Evolutionary conservation across 2,329 filamentous ascomycete genomes (phyloP), one percentile per base, ranked within the genome.

Genomic region (Tothia fuscella): DNA sequence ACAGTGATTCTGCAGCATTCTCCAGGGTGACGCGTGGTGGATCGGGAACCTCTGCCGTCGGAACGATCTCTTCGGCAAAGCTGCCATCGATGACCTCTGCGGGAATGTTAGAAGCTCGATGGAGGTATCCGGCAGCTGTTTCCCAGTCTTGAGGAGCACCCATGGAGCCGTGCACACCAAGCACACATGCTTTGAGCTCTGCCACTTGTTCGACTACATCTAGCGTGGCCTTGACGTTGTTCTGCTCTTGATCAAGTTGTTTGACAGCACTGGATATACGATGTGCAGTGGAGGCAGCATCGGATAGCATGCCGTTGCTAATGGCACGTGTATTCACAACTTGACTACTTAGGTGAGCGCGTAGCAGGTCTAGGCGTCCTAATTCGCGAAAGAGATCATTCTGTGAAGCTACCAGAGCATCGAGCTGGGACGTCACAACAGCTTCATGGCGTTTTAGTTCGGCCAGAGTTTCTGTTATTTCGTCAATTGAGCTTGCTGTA

Each of bases 71-170:
- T 26, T 88, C 82, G 1, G 91, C 89, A 57, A 98, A 98, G 13
- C 78, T 74, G 20, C 91, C 86, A 50, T 82, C 74, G 38, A 88
- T 71, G 38, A 98, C 89, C 1, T 81, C 71, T 38, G 78, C 72
- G 0, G 89, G 88, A 10, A 98, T 78, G 50, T 82, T 78, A 46
- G 78, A 78, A 5, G 91, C 88, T 33, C 89, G 76, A 48, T 82
- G 77, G 45, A 98, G 72, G 60, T 96, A 96, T 35, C 75, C 82
- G 2, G 91, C 91, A 3, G 91, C 91, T 3, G 86, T 91, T 62
- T 98, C 91, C 91, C 91, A 98, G 65, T 98, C 91, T 61, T 98
- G 91, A 31, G 91, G 86, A 4, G 88, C 89, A 25, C 89, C 91
- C 91, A 98, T 98, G 46, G 84, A 93, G 14, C 88, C 91, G 20